phyloP scores from a whole-genome alignment of 345 rosid species.

The Microcos paniculata region DNA sequence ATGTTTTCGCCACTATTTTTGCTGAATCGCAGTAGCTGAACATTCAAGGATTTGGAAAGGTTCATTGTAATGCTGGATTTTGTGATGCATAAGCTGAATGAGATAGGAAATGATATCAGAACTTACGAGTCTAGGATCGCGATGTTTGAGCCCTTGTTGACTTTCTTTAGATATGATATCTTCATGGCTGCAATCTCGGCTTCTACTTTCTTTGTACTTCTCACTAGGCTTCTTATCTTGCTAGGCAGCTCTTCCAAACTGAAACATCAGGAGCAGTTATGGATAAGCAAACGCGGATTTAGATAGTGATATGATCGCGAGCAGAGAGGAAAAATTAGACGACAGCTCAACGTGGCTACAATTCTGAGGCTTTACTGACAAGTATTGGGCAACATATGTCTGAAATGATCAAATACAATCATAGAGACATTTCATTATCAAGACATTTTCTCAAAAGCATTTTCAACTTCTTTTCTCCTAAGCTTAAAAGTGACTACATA shows the following conservation, averaged over 20 bases:
- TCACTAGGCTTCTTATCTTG: conserved; percentile 72
- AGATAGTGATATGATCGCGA: background rate
- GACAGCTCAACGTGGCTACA: background rate
- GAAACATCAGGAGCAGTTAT: conserved; percentile 12
- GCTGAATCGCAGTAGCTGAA: conserved; percentile 80
- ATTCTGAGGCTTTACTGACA: background rate
- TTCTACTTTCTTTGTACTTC: conserved; percentile 73
- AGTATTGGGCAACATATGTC: background rate
- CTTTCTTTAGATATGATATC: conserved; percentile 80
- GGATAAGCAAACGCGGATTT: background rate
- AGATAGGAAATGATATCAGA: conserved; percentile 5
- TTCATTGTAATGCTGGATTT: background rate
- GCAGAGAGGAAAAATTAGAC: background rate
- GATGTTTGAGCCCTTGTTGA: conserved; percentile 82
- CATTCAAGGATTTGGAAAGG: background rate
- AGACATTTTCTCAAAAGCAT: too few species aligned
- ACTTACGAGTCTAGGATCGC: conserved; percentile 88
- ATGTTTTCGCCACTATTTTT: conserved; percentile 66
- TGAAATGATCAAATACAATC: background rate
- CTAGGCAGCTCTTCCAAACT: conserved; percentile 83
- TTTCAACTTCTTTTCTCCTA: too few species aligned
- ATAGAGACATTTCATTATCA: background rate
- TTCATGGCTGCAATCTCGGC: conserved; percentile 89
- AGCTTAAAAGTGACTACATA: background rate
- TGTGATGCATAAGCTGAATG: background rate